These are phyloP conservation scores for Fusarium robinianum DNA, from an alignment of 2,329 filamentous ascomycete genomes.

Conservation along the genomic window DNA sequence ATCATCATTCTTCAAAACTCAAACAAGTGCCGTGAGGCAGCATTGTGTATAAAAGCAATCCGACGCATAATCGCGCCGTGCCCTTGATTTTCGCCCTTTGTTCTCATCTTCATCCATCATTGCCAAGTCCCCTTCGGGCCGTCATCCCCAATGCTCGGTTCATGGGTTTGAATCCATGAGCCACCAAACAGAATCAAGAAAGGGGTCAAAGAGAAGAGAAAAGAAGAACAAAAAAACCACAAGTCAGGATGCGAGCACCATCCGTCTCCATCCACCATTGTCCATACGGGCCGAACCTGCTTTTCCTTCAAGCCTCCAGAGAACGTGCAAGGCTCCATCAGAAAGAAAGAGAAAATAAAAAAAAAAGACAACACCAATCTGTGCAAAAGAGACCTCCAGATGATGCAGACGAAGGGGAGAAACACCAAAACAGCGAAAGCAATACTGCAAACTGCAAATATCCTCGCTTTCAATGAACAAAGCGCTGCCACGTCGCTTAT, in stretches of 20 bases:
- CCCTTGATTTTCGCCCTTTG: conserved; percentile 23
- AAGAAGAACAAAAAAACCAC: conserved; percentile 4
- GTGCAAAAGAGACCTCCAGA: conserved; percentile 21
- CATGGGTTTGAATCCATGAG: too few species aligned
- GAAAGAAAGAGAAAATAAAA: conserved; percentile 1
- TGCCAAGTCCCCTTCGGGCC: conserved; percentile 8
- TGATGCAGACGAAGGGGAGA: too few species aligned
- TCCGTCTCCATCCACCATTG: too few species aligned
- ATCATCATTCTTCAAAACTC: conserved; percentile 24
- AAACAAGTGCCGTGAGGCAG: conserved; percentile 54
- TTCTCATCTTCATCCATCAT: conserved; percentile 21
- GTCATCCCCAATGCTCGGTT: too few species aligned
- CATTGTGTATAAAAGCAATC: conserved; percentile 47
- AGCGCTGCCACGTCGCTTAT: conserved; percentile 9
- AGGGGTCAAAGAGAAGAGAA: conserved; percentile 13
- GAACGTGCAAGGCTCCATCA: too few species aligned
- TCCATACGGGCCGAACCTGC: too few species aligned
- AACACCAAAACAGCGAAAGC: too few species aligned
- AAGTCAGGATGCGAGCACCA: too few species aligned
- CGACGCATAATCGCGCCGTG: conserved; percentile 24
- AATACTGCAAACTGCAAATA: too few species aligned
- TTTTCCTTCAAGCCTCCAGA: too few species aligned
- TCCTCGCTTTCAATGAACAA: too few species aligned
- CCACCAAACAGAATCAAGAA: too few species aligned
- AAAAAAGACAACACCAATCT: conserved; percentile 25